Conservation (phyloP, 257 asterid genomes). For the Gentiana macrophylla region DNA sequence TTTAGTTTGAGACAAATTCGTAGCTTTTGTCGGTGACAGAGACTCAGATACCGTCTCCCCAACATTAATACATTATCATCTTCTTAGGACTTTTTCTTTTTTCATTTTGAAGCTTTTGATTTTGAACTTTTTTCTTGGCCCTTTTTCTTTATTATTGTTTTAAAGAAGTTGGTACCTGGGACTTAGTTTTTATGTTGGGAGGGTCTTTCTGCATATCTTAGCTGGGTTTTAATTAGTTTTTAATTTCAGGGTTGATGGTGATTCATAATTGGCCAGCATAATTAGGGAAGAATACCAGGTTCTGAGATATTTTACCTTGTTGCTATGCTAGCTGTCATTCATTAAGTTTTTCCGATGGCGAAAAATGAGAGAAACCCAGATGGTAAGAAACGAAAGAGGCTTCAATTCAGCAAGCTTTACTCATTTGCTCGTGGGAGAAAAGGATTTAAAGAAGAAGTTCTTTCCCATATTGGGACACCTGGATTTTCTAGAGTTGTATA, state of each 20-base stretch:
- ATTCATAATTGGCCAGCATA: constrained; percentile 7
- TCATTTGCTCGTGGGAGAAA: constrained; percentile 49
- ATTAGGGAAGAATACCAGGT: background rate
- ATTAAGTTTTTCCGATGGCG: constrained; percentile 8
- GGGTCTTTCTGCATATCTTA: background rate
- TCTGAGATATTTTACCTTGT: background rate
- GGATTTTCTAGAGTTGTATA: constrained; percentile 82
- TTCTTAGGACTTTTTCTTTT: no score
- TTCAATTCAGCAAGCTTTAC: constrained; percentile 73
- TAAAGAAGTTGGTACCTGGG: no score
- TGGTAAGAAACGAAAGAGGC: constrained; percentile 35
- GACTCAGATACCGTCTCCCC: no score
- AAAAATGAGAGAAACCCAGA: constrained; percentile 21
- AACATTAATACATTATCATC: no score
- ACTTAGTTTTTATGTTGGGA: no score
- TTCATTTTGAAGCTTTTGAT: no score
- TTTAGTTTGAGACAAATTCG: no score
- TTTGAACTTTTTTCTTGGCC: no score
- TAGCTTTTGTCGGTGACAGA: no score
- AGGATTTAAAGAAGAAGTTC: constrained; percentile 39
- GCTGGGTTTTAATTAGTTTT: constrained; percentile 1
- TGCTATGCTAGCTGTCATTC: background rate
- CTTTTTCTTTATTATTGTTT: no score
- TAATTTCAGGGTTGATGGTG: constrained; percentile 5
- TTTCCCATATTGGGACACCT: constrained; percentile 72